Conservation (phyloP, 2,329 filamentous ascomycete species). For the Xylaria sp. region DNA sequence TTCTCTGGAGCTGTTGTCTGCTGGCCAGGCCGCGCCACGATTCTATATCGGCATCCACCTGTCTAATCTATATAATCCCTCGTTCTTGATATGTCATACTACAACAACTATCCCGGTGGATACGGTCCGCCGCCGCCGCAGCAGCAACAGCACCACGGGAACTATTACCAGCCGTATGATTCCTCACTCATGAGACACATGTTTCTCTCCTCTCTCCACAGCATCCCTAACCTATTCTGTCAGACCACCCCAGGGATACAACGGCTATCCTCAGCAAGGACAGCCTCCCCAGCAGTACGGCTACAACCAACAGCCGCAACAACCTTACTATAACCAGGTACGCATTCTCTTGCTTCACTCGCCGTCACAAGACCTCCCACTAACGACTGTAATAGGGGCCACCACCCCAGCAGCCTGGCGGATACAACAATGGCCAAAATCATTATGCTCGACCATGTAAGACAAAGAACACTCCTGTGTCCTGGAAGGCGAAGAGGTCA, state of each 20-base stretch:
- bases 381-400: conserved; percentile 46
- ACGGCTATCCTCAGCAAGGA: conserved; percentile 51
- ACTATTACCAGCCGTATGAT: conserved; percentile 48
- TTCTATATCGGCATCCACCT: conserved; percentile 14
- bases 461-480: conserved; percentile 24
- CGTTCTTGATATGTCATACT: conserved; percentile 46
- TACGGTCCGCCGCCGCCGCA: conserved; percentile 47
- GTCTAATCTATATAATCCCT: conserved; percentile 10
- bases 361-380: conserved; percentile 12
- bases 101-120: conserved; percentile 49
- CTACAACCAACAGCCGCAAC: conserved; percentile 59
- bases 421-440: conserved; percentile 53
- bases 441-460: conserved; percentile 64
- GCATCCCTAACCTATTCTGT: conserved; percentile 35
- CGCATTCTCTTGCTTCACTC: conserved; percentile 14
- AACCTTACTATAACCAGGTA: conserved; percentile 59
- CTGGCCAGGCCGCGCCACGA: conserved; percentile 10
- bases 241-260: conserved; percentile 59
- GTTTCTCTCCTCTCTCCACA: conserved; percentile 8
- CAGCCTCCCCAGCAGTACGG: conserved; percentile 53
- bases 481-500: conserved; percentile 20
- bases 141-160: conserved; percentile 44
- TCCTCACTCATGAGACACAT: conserved; percentile 1
- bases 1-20: conserved; percentile 18
- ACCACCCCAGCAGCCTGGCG: conserved; percentile 55